Base-by-base conservation (phyloP, 2,329 filamentous ascomycete species). In the Ceratocystis eucalypticola region DNA sequence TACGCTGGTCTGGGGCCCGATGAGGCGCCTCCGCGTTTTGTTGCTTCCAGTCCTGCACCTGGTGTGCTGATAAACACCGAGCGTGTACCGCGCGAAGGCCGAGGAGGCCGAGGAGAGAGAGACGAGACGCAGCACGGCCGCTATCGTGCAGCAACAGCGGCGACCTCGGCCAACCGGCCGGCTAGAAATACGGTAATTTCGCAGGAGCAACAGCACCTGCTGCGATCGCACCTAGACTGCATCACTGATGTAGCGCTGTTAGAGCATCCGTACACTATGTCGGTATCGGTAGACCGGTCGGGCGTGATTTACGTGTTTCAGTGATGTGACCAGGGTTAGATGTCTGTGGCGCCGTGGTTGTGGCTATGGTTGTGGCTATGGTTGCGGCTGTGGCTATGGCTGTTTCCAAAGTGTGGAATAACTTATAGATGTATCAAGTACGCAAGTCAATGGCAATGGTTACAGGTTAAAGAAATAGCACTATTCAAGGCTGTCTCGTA, bases 191-290 rank as follows among this genome's bases (percentile, higher is more conserved):
- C 91, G 12, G 87, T 96, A 33, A 94, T 96, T 69, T 92, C 88
- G 69, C 78, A 88, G 70, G 89, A 96, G 76, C 92, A 96, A 74
- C 90, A 95, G 74, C 85, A 91, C 75, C 75, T 99, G 70, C 77
- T 97, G 67, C 88, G 86, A 73, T 90, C 88, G 67, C 94, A 99
- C 76, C 75, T 96, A 71, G 94, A 99, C 76, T 86, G 86, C 2
- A 86, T 99, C 68, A 83, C 89, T 72, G 93, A 97, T 76, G 86
- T 96, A 70, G 88, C 88, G n/a, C 77, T 97, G 72, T 75, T 99
- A 70, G 91, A 96, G 77, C 81, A 84, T 70, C 94, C 94, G 28
- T 96, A 96, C 75, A 88, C 88, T 3, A 96, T 97, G 90, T 88
- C 92, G 44, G 81, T 97, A 62, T 95, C 89, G 70, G 92, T 88